Percentiles rank a stretch among this genome's conserved stretches.
Evolutionary conservation across 75 land plant species (phyloP).

Genomic region (Isoetes taiwanensis): DNA sequence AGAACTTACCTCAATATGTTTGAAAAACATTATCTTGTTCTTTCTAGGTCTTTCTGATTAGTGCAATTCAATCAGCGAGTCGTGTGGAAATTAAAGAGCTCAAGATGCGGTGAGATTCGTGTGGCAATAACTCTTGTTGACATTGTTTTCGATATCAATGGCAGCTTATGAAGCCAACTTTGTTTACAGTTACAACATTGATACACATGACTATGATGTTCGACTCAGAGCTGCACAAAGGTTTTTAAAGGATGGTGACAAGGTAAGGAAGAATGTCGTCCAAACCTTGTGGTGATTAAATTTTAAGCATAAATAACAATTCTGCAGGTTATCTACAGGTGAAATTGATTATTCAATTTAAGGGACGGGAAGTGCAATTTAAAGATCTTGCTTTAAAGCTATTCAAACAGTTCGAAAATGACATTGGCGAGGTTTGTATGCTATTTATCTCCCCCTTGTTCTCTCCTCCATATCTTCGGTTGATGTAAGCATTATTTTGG

Average conservation of each 20-base stretch:
- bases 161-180: not conserved
- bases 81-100: conserved; percentile 82
- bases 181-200: conserved; percentile 69
- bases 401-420: conserved; percentile 50
- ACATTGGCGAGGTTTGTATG: conserved; percentile 60
- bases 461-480: not conserved
- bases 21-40: no score
- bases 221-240: conserved; percentile 63
- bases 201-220: conserved; percentile 82
- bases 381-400: conserved; percentile 69
- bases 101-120: conserved; percentile 76
- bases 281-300: not conserved
- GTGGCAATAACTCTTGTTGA: not conserved
- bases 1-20: no score
- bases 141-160: not conserved
- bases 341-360: conserved; percentile 69
- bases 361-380: conserved; percentile 79
- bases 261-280: conserved; percentile 26
- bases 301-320: not conserved
- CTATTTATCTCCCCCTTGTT: not conserved
- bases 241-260: conserved; percentile 76
- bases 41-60: no score
- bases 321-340: conserved; percentile 39
- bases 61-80: no score
- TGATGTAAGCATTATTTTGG: not conserved